phyloP scores from a whole-genome alignment of 148 eudicot genomes.

The Spergularia marina region DNA sequence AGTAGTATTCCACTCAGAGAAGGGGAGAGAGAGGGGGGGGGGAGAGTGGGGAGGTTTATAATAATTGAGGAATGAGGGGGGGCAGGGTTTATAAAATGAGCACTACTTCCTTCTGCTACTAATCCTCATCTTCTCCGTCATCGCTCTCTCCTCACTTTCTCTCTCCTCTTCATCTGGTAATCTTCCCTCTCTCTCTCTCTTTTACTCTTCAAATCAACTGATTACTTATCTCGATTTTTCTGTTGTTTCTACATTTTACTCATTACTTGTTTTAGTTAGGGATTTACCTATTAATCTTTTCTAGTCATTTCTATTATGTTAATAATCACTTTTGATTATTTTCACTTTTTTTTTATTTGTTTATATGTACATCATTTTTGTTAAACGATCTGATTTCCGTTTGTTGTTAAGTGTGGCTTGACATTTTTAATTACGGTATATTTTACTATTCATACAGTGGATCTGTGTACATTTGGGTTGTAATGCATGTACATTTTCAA shows the following conservation, averaged over 20 bases:
- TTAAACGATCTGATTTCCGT: neutral
- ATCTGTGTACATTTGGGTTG: neutral
- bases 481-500: constrained; percentile 9
- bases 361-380: neutral
- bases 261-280: neutral
- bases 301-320: no score
- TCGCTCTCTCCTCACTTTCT: neutral
- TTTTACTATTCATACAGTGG: neutral
- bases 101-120: neutral
- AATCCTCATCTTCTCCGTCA: neutral
- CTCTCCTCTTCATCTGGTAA: constrained; percentile 14
- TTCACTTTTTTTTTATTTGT: no score
- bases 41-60: no score
- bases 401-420: no score
- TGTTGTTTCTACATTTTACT: neutral
- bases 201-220: neutral
- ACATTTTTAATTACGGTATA: no score
- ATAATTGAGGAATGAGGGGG: no score
- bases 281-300: no score
- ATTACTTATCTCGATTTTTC: neutral
- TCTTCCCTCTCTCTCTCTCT: neutral
- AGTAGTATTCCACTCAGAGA: no score
- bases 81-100: constrained; percentile 2
- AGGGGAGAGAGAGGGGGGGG: no score
- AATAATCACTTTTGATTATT: no score